phyloP scores from a whole-genome alignment of 1,284 basidiomycete species.

The Heliocybe sulcata region DNA sequence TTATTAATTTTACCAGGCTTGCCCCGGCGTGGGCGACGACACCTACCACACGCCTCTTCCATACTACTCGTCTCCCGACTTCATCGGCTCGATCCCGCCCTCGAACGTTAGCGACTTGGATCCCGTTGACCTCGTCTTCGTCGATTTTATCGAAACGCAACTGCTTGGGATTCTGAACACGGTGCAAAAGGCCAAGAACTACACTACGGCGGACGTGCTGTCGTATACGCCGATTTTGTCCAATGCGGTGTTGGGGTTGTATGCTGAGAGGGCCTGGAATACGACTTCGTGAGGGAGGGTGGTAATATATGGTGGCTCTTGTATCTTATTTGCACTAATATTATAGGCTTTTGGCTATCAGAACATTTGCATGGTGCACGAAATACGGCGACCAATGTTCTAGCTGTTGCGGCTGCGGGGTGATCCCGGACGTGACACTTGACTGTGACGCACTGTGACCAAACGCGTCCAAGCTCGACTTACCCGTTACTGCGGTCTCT shows the following conservation, averaged over 20 bases:
- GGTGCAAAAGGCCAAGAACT: slow-evolving; percentile 42
- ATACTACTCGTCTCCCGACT: slow-evolving; percentile 46
- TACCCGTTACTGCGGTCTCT: too few relatives aligned
- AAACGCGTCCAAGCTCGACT: too few relatives aligned
- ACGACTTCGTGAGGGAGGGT: slow-evolving; percentile 12
- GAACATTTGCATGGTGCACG: too few relatives aligned
- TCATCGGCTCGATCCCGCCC: slow-evolving; percentile 50
- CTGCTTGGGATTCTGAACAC: slow-evolving; percentile 48
- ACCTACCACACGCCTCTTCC: slow-evolving; percentile 50
- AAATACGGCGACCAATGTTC: too few relatives aligned
- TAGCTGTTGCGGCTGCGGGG: too few relatives aligned
- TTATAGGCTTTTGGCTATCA: too few relatives aligned
- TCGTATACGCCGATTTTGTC: slow-evolving; percentile 44
- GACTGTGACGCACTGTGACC: too few relatives aligned
- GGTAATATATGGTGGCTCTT: too few relatives aligned
- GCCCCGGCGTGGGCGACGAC: slow-evolving; percentile 70
- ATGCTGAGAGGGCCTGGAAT: slow-evolving; percentile 57
- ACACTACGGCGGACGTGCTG: slow-evolving; percentile 41
- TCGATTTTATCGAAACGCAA: slow-evolving; percentile 53
- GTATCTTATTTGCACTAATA: too few relatives aligned
- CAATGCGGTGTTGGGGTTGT: slow-evolving; percentile 49
- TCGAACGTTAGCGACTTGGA: slow-evolving; percentile 35
- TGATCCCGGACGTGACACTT: too few relatives aligned
- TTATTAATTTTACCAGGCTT: slow-evolving; percentile 32
- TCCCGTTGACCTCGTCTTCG: slow-evolving; percentile 62